A percentile compares a stretch with the other conserved stretches of the same genome.
Conservation (phyloP, 2,329 filamentous ascomycete genomes). For the Pseudogymnoascus sp. region DNA sequence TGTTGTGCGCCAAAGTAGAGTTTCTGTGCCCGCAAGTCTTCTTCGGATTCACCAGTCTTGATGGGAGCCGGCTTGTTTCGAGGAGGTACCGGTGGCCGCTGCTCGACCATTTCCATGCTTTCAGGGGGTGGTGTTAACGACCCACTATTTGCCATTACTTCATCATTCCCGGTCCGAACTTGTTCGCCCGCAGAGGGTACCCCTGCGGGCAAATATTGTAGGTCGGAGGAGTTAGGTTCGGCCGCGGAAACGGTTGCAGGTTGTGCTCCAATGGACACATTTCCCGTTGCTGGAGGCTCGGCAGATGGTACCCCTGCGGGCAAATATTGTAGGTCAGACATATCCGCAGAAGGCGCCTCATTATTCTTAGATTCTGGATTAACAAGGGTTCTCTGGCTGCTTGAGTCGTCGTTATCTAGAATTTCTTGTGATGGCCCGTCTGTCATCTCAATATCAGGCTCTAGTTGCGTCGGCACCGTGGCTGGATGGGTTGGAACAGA, state of each 20-base stretch:
- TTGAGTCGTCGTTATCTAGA: constrained; percentile 23
- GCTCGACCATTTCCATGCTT: constrained; percentile 20
- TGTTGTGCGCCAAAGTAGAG: constrained; percentile 55
- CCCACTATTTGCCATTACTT: constrained; percentile 33
- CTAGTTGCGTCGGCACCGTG: constrained; percentile 15
- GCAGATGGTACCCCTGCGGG: background rate
- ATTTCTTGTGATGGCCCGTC: constrained; percentile 22
- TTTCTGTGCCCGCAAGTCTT: constrained; percentile 26
- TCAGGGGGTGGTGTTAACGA: constrained; percentile 14
- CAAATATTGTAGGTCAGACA: background rate
- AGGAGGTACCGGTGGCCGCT: constrained; percentile 29
- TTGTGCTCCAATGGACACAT: background rate
- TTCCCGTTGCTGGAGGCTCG: background rate
- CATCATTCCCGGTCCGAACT: constrained; percentile 15
- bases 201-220: background rate
- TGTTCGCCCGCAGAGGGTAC: background rate
- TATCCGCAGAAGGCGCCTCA: constrained; percentile 13
- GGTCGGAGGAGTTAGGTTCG: too few species aligned
- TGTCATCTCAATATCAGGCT: constrained; percentile 27
- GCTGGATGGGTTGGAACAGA: constrained; percentile 10
- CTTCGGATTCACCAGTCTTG: constrained; percentile 23
- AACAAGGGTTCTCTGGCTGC: constrained; percentile 35
- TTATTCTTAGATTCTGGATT: constrained; percentile 22
- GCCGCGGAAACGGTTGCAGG: background rate
- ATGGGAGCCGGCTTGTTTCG: constrained; percentile 28